Evolutionary conservation across 208 protist genomes (phyloP).

Genomic region (Wallacemonas sp.): DNA sequence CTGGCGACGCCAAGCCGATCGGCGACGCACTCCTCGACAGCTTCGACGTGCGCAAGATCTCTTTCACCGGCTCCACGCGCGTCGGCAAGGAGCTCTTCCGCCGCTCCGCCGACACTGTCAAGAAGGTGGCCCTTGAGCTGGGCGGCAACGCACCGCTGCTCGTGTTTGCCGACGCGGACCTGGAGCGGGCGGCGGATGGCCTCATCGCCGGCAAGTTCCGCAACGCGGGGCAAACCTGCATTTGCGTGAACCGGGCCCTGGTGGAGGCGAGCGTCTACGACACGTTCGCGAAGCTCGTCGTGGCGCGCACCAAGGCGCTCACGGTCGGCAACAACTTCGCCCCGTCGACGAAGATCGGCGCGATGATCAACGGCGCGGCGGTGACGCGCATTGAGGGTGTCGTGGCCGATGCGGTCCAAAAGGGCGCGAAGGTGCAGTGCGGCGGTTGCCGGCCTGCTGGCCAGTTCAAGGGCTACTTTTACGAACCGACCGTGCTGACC

Average conservation of each 20-base stretch:
- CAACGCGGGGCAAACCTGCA: slow-evolving; percentile 91
- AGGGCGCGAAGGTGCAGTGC: slow-evolving; percentile 67
- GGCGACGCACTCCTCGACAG: slow-evolving; percentile 59
- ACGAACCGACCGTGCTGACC: slow-evolving; percentile 83
- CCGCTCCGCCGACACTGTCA: slow-evolving; percentile 66
- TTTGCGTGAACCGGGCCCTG: slow-evolving; percentile 80
- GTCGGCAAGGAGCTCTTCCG: slow-evolving; percentile 76
- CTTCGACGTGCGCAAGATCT: slow-evolving; percentile 78
- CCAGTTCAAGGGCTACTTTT: slow-evolving; percentile 63
- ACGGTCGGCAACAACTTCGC: slow-evolving; percentile 81
- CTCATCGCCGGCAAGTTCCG: slow-evolving; percentile 77
- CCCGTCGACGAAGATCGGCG: slow-evolving; percentile 46
- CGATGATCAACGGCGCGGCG: slow-evolving; percentile 58
- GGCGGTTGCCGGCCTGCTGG: slow-evolving; percentile 53
- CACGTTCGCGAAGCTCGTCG: slow-evolving; percentile 51
- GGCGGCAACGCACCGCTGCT: slow-evolving; percentile 93
- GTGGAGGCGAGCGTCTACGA: slow-evolving; percentile 74
- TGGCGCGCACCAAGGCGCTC: slow-evolving; percentile 38
- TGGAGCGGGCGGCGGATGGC: slow-evolving; percentile 62
- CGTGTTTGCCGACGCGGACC: slow-evolving; percentile 89
- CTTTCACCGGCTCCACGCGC: slow-evolving; percentile 87
- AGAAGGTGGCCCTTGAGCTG: slow-evolving; percentile 87
- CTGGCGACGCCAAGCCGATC: slow-evolving; percentile 67
- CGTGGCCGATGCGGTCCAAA: slow-evolving; percentile 63
- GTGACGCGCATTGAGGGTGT: slow-evolving; percentile 44